These are phyloP conservation scores for Ophiosphaerella herpotricha DNA, from an alignment of 2,329 filamentous ascomycete species.

Conservation along the genomic window DNA sequence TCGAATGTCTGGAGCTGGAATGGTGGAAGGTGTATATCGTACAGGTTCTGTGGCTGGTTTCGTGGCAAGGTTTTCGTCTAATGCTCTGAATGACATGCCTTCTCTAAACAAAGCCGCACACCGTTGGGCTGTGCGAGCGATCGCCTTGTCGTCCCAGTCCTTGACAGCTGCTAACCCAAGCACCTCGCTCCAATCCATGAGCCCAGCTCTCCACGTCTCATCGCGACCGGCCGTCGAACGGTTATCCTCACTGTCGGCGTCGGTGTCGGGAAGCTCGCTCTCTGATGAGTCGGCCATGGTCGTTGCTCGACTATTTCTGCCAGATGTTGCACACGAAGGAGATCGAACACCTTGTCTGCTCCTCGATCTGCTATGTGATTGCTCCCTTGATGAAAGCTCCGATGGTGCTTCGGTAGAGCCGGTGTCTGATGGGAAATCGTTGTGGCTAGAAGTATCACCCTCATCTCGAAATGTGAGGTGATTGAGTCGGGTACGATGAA, in stretches of 20 bases:
- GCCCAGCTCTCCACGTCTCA: conserved; percentile 15
- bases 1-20: conserved; percentile 17
- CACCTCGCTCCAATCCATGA: conserved; percentile 79
- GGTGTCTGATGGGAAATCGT: conserved; percentile 33
- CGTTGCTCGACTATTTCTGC: background rate
- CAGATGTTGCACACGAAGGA: conserved; percentile 16
- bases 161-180: conserved; percentile 76
- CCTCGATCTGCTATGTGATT: conserved; percentile 12
- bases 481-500: conserved; percentile 70
- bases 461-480: conserved; percentile 39
- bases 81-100: conserved; percentile 66
- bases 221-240: conserved; percentile 15
- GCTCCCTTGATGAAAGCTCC: conserved; percentile 18
- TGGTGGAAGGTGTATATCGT: conserved; percentile 41
- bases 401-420: conserved; percentile 24
- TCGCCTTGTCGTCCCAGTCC: conserved; percentile 67
- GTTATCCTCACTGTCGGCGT: conserved; percentile 37
- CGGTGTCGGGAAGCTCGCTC: conserved; percentile 18
- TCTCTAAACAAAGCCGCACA: conserved; percentile 78
- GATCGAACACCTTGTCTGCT: conserved; percentile 12
- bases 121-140: conserved; percentile 72
- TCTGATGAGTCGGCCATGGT: background rate
- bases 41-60: conserved; percentile 32
- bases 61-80: conserved; percentile 50
- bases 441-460: conserved; percentile 37